Base-by-base conservation (phyloP, 345 rosid species). In the Linum trigynum region DNA sequence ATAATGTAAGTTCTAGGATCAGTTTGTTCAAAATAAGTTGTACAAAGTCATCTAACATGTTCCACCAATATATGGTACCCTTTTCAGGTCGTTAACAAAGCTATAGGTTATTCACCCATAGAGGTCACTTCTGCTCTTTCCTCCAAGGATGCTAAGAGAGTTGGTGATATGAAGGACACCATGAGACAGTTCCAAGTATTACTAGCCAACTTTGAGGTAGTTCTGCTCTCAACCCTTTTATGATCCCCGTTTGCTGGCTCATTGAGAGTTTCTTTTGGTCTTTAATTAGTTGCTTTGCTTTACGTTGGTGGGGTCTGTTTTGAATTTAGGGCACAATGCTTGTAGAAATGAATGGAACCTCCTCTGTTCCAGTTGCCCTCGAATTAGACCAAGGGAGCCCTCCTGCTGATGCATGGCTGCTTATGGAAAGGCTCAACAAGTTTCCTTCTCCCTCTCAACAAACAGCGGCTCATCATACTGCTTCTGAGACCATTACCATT, bases 111-210 rank as follows among this genome's bases (percentile, higher is more conserved):
- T 79, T 78, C 95, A 63, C 86, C 99, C 0, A 79, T 66, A 81
- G 96, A 83, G 66, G 95, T 88, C 42, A 78, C 89, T 45, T 82
- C 91, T 39, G 92, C 96, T 67, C 92, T 90, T 64, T 81, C 95
- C 71, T 90, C 89, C 50, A 73, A 81, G 43, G 89, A 86, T 71
- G 56, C 59, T 65, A 67, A 66, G 55, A 69, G 15, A 67, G 80
- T 73, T 59, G 75, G 71, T 57, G 68, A 71, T 51, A 84, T 85
- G 85, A 90, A 86, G 77, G 92, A 90, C 74, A 84, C 72, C 48
- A 53, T 94, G 69, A 86, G 69, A 71, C 78, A 71, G 66, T 90
- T 86, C 73, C 97, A 90, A 69, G 55, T 64, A 63, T 82, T 86
- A 73, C 79, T 90, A 35, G 76, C 73, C 55, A 83, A 88, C 71